A percentile compares a stretch with the other conserved stretches of the same genome.
Evolutionary conservation across 768 basidiomycete species (phyloP).

Genomic region (Candolleomyces aberdarensis): DNA sequence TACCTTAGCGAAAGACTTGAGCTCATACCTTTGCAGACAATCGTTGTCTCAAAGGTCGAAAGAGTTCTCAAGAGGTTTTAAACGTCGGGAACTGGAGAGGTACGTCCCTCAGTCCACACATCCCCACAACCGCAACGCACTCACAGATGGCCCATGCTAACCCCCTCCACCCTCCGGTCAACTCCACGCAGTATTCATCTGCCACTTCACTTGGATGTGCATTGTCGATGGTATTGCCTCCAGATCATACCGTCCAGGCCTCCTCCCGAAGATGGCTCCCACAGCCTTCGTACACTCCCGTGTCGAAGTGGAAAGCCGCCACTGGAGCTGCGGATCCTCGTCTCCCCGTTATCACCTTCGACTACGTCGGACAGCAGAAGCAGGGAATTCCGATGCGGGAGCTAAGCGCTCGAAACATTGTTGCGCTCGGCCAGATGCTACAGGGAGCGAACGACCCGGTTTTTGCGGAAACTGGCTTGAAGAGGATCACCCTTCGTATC

Average conservation of each 20-base stretch:
- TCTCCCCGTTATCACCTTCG: slow-evolving; percentile 4
- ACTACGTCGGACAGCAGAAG: slow-evolving; percentile 7
- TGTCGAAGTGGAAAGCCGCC: slow-evolving; percentile 7
- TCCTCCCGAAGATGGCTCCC: slow-evolving; percentile 7
- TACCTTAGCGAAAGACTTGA: too few relatives aligned
- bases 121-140: too few relatives aligned
- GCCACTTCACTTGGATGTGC: slow-evolving; percentile 10
- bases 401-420: not conserved
- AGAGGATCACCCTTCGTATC: slow-evolving; percentile 8
- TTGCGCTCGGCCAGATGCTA: slow-evolving; percentile 7
- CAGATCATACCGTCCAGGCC: not conserved
- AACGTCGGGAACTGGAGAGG: too few relatives aligned
- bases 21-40: too few relatives aligned
- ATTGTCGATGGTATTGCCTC: not conserved
- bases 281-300: slow-evolving; percentile 3
- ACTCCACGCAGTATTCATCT: slow-evolving; percentile 8
- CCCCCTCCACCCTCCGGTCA: slow-evolving; percentile 8
- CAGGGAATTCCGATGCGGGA: slow-evolving; percentile 11
- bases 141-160: not conserved
- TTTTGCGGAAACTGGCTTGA: not conserved
- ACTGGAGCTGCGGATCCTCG: not conserved
- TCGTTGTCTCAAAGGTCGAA: too few relatives aligned
- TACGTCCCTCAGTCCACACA: too few relatives aligned
- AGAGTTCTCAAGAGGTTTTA: too few relatives aligned
- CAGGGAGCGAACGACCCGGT: slow-evolving; percentile 12